Conservation (phyloP, 2,329 filamentous ascomycete genomes). For the Herpotrichia juniperi region DNA sequence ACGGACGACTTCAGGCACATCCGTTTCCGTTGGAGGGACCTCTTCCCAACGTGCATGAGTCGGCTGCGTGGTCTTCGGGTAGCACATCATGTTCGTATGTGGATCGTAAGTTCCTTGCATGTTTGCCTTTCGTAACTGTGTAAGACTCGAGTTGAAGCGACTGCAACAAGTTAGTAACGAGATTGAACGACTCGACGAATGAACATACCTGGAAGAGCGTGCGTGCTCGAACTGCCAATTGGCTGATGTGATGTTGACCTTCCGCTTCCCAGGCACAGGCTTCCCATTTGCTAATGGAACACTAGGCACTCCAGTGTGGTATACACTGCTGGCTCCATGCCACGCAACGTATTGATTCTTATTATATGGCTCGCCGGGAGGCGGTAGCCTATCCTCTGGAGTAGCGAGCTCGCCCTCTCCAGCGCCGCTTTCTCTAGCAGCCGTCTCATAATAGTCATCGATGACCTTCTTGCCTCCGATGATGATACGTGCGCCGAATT, state of each 20-base stretch:
- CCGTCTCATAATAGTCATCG: slow-evolving; percentile 87
- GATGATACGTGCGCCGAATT: slow-evolving; percentile 93
- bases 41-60: slow-evolving; percentile 84
- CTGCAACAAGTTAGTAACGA: slow-evolving; percentile 54
- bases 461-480: slow-evolving; percentile 85
- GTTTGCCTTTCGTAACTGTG: slow-evolving; percentile 71
- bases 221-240: slow-evolving; percentile 99
- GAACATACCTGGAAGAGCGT: slow-evolving; percentile 77
- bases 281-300: slow-evolving; percentile 79
- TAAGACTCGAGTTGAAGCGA: slow-evolving; percentile 80
- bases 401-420: slow-evolving; percentile 87
- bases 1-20: slow-evolving; percentile 62
- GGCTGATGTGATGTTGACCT: slow-evolving; percentile 85
- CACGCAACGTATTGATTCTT: slow-evolving; percentile 99
- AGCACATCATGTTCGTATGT: slow-evolving; percentile 91
- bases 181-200: background rate
- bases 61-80: slow-evolving; percentile 85
- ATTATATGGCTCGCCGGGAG: slow-evolving; percentile 87
- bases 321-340: slow-evolving; percentile 96
- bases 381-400: slow-evolving; percentile 79
- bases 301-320: slow-evolving; percentile 80
- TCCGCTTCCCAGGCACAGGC: slow-evolving; percentile 74
- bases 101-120: slow-evolving; percentile 85
- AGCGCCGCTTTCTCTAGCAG: slow-evolving; percentile 75
- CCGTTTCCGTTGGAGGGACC: slow-evolving; percentile 55